Base-by-base conservation (phyloP, 2,329 filamentous ascomycete species). In the Botrytis deweyae region DNA sequence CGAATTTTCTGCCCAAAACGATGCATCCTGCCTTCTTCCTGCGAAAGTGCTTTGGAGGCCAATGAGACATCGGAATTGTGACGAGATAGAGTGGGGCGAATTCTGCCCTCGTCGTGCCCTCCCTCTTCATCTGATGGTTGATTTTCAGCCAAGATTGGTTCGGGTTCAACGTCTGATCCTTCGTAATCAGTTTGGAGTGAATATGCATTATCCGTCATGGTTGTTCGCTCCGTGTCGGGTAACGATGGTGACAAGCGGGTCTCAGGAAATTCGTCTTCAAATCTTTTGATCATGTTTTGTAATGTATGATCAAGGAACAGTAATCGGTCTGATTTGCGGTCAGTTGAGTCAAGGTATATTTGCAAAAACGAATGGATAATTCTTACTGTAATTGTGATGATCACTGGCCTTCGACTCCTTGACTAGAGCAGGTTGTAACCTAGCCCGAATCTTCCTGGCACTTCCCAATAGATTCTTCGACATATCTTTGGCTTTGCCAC, bases 221-320 rank as follows among this genome's bases (percentile, higher is more conserved):
- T 9, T 59, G n/a, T 58, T n/a, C 12, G 38, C 36, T 49, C 68
- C 36, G 38, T 52, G 42, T 76, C 76, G 10, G 63, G 74, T 55
- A 76, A 68, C 61, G 78, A 75, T 72, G 78, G 74, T 61, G 77
- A 78, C 44, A 81, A 76, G 52, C 93, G 90, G 0, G 93, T 97
- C 80, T 98, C 95, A 0, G 96, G 96, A 79, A 94, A 98, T 82
- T 98, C 95, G 81, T 97, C 93, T 82, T 98, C 96, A 81, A 98
- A 99, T 42, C 96, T 92, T 81, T 93, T 91, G 80, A 98, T 98
- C 84, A 98, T 98, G 77, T 92, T 91, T 79, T 94, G 88, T 16
- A 99, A 87, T 0, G 96, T 98, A 75, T 92, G 87, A 79, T 98
- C 94, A 44, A 99, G 88, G 87, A 97, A 97, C 62, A 92, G 86